Evolutionary conservation across 2,329 filamentous ascomycete species (phyloP).

Genomic region (Colletotrichum sp.): DNA sequence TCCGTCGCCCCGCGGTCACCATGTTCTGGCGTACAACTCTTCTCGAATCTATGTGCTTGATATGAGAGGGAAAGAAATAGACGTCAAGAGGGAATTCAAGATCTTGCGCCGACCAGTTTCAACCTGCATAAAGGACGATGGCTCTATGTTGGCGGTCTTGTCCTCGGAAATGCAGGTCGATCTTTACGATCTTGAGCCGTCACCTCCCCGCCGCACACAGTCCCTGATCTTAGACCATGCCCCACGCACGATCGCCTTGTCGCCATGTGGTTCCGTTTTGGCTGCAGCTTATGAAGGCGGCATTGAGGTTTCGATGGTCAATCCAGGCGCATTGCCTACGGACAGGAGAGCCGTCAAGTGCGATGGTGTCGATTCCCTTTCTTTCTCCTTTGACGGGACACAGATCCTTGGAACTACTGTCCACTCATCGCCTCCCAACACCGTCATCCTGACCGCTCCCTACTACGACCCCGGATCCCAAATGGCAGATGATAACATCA

Average conservation of each 20-base stretch:
- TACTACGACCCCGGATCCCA: conserved; percentile 77
- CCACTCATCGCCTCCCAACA: conserved; percentile 67
- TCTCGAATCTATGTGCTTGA: conserved; percentile 84
- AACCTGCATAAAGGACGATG: conserved; percentile 81
- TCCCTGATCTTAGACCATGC: conserved; percentile 80
- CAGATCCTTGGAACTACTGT: conserved; percentile 79
- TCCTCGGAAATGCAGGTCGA: conserved; percentile 86
- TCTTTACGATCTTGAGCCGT: conserved; percentile 73
- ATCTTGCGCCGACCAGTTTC: conserved; percentile 77
- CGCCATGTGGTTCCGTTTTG: conserved; percentile 80
- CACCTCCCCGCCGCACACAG: conserved; percentile 72
- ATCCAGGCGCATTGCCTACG: conserved; percentile 64
- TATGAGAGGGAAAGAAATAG: conserved; percentile 61
- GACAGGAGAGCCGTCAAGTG: conserved; percentile 81
- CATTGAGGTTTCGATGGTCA: conserved; percentile 85
- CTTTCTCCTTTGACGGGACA: conserved; percentile 79
- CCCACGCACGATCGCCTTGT: conserved; percentile 79
- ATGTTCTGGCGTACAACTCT: conserved; percentile 82
- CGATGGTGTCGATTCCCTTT: conserved; percentile 73
- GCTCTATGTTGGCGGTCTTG: conserved; percentile 76
- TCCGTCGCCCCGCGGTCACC: conserved; percentile 76
- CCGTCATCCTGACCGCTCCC: conserved; percentile 79
- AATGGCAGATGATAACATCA: conserved; percentile 70
- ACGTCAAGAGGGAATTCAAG: conserved; percentile 79
- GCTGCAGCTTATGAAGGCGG: conserved; percentile 86